phyloP scores from a whole-genome alignment of 1,284 basidiomycete species.

The Sutorius eximius region DNA sequence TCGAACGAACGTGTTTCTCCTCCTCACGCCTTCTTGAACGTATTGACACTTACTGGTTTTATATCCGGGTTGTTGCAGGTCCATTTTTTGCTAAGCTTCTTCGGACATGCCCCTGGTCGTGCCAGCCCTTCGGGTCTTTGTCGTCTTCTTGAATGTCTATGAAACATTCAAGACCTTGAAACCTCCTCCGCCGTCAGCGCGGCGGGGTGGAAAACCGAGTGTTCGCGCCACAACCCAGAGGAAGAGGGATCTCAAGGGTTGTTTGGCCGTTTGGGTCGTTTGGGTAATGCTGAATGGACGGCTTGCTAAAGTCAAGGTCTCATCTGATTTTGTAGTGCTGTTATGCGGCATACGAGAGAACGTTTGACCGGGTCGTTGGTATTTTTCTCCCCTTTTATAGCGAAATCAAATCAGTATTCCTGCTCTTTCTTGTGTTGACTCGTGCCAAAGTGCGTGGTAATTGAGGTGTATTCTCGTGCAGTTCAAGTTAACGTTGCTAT shows the following conservation, averaged over 20 bases:
- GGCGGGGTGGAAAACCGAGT: constrained; percentile 62
- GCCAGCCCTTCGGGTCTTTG: constrained; percentile 60
- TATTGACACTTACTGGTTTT: background rate
- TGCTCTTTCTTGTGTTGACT: constrained; percentile 72
- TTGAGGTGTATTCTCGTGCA: background rate
- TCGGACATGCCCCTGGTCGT: constrained; percentile 65
- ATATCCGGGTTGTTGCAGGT: constrained; percentile 8
- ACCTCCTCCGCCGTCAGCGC: constrained; percentile 56
- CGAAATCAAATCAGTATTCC: constrained; percentile 68
- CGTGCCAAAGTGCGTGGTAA: constrained; percentile 63
- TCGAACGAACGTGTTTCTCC: constrained; percentile 9
- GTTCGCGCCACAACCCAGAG: constrained; percentile 65
- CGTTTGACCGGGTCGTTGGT: constrained; percentile 59
- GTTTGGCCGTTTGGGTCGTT: constrained; percentile 77
- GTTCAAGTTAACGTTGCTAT: constrained; percentile 16
- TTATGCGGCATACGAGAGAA: constrained; percentile 62
- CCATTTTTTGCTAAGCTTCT: constrained; percentile 7
- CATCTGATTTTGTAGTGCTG: constrained; percentile 50
- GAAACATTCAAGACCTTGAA: constrained; percentile 81
- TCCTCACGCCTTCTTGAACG: constrained; percentile 1
- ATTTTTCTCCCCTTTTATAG: constrained; percentile 77
- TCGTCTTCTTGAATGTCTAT: constrained; percentile 76
- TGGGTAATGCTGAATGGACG: constrained; percentile 55
- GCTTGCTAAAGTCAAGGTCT: constrained; percentile 15
- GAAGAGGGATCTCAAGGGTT: constrained; percentile 81